Base-by-base conservation (phyloP, 192 early-diverging fungal species). In the Podila minutissima region DNA sequence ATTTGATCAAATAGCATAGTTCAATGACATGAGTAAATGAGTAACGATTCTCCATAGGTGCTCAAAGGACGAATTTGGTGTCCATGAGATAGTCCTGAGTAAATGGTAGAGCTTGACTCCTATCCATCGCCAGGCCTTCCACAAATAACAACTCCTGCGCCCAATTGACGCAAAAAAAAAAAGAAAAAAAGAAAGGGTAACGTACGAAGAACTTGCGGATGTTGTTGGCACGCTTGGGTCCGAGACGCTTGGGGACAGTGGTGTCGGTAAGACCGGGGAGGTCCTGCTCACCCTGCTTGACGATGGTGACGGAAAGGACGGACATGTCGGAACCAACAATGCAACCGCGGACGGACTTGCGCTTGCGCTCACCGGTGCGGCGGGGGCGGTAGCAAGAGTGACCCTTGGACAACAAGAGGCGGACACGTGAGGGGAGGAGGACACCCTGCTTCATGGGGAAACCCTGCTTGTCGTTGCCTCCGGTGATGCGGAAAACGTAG, bases 391-490 rank as follows among this genome's bases (percentile, higher is more conserved):
- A 99, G 93, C 97, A 98, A 72, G 97, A 97, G 94, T 97, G 96
- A 74, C 97, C 97, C 87, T 95, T 91, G 74, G 92, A 91, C 76
- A 95, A 87, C 82, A 95, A 89, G 79, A 95, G 88, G 62, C 92
- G 89, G 72, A 93, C 92, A 88, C 93, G 93, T 84, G 87, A 78
- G 57, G 89, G 90, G 57, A 90, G 60, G 69, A 84, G 79, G 73
- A 99, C 95, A 95, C 98, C 98, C 91, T 99, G 98, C 93, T 98
- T 99, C 98, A 99, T 99, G 74, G 98, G 98, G 95, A 99, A 99
- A 86, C 95, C 95, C 88, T 96, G 95, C 93, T 99, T 99, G 91
- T 99, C 98, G 93, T 99, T 98, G 82, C 98, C 98, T 85, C 98
- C 98, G 67, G 96, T 95, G 88, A 99, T 97, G 82, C 95, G 96